Evolutionary conservation across 2,329 filamentous ascomycete genomes (phyloP), one percentile per base, ranked within the genome.

Genomic region (Rosellinia necatrix): DNA sequence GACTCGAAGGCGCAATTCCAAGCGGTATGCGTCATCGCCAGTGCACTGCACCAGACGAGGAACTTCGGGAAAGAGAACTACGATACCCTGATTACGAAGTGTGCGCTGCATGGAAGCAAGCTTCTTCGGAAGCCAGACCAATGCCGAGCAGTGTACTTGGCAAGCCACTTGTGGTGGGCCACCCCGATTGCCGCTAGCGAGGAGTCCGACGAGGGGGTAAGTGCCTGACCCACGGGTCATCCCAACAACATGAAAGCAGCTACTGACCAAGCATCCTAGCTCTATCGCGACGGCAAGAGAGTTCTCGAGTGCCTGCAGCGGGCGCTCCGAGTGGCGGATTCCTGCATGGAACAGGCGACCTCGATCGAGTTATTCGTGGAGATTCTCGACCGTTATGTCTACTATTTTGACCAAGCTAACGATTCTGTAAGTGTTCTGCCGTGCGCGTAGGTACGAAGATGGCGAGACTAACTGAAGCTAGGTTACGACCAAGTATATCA

Each of bases 401-500:
- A 99, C 75, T 99, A 97, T 78, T 99, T 97, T 77, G 94, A 99
- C 74, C 93, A 99, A 74, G 91, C 96, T 71, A 99, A 99, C 74
- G 94, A 99, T 76, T 92, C 92, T 64, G 94, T 84, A 72, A 69
- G 81, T 70, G 3, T 9, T 7, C 12, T 8, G 7, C 3, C n/a
- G 13, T 12, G 3, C 12, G 30, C 22, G 8, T 25, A 13, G 12
- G 7, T 21, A 42, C 3, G 8, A n/a, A 41, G 29, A 29, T 32
- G n/a, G 9, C n/a, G 29, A 40, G 44, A 46, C 56, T 66, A 32
- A 59, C 44, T 27, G 6, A 21, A 22, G 12, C 5, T 56, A 85
- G 82, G 82, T 99, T 34, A 99, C 94, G 4, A 97, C 89, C 2
- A 97, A 97, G 75, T 99, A 97, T 72, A 83, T 99, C 61, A 99